Evolutionary conservation across 1,139 yeast genomes (phyloP).

Genomic region (Lodderomyces margitis): DNA sequence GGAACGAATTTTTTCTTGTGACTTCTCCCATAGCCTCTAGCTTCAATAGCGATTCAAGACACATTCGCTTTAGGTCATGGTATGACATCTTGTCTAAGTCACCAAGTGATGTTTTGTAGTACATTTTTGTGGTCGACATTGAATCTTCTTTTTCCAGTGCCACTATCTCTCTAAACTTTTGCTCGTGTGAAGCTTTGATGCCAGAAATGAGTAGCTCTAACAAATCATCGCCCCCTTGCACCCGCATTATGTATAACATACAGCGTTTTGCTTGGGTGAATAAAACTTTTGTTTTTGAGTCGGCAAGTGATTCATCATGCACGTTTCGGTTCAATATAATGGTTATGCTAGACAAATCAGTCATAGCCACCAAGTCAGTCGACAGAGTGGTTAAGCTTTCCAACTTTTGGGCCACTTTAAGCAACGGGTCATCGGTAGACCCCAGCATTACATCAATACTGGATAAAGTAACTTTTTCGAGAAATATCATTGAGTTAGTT

Average conservation of each 20-base stretch:
- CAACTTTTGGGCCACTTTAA: conserved; percentile 35
- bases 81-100: conserved; percentile 58
- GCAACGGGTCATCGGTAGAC: conserved; percentile 54
- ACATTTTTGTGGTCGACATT: conserved; percentile 25
- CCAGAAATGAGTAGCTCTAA: conserved; percentile 73
- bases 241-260: conserved; percentile 72
- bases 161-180: conserved; percentile 55
- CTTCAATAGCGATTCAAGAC: conserved; percentile 74
- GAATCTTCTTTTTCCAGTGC: conserved; percentile 41
- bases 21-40: conserved; percentile 69
- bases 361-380: conserved; percentile 39
- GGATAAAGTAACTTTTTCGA: conserved; percentile 57
- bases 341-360: conserved; percentile 42
- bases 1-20: conserved; percentile 70
- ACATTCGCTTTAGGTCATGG: conserved; percentile 73
- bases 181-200: conserved; percentile 67
- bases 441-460: conserved; percentile 55
- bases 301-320: conserved; percentile 42
- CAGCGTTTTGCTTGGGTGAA: conserved; percentile 82
- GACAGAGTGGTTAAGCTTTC: conserved; percentile 36
- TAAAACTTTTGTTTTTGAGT: conserved; percentile 50
- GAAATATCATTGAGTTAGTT: conserved; percentile 60
- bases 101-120: conserved; percentile 46
- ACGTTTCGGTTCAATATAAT: conserved; percentile 52
- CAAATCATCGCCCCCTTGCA: conserved; percentile 72